A percentile compares a stretch with the other conserved stretches of the same genome.
Evolutionary conservation across 2,329 filamentous ascomycete genomes (phyloP).

Genomic region (Nigrospora sphaerica): DNA sequence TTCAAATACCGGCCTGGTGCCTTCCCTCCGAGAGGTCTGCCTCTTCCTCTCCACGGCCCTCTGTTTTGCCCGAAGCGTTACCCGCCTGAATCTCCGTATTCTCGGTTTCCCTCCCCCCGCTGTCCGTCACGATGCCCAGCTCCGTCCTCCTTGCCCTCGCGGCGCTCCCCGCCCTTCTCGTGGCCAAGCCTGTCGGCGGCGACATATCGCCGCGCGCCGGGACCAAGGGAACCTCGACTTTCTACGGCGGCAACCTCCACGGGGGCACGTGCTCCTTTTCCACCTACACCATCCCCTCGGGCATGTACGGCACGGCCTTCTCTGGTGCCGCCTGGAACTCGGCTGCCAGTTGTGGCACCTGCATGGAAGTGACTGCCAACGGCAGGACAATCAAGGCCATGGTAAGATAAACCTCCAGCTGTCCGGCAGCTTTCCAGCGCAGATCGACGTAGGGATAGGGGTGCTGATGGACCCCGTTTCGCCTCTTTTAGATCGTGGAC

Average conservation of each 20-base stretch:
- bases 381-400: slow-evolving; percentile 57
- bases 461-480: too few relatives aligned
- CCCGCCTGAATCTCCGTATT: too few relatives aligned
- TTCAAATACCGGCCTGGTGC: too few relatives aligned
- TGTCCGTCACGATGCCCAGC: too few relatives aligned
- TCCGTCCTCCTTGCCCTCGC: too few relatives aligned
- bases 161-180: too few relatives aligned
- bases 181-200: background rate
- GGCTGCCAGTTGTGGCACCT: slow-evolving; percentile 52
- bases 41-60: too few relatives aligned
- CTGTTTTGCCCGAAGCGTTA: too few relatives aligned
- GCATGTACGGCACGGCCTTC: slow-evolving; percentile 54
- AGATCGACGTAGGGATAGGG: background rate
- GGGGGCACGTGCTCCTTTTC: slow-evolving; percentile 59
- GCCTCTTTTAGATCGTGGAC: slow-evolving; percentile 30
- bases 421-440: background rate
- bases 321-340: slow-evolving; percentile 50
- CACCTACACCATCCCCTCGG: slow-evolving; percentile 52
- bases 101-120: too few relatives aligned
- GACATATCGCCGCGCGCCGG: slow-evolving; percentile 5
- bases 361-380: slow-evolving; percentile 49
- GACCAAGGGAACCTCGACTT: slow-evolving; percentile 37
- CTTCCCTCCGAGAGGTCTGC: too few relatives aligned
- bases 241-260: slow-evolving; percentile 46
- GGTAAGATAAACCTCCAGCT: slow-evolving; percentile 30